Conservation (phyloP, 257 asterid species). For the Rubia yunnanensis region DNA sequence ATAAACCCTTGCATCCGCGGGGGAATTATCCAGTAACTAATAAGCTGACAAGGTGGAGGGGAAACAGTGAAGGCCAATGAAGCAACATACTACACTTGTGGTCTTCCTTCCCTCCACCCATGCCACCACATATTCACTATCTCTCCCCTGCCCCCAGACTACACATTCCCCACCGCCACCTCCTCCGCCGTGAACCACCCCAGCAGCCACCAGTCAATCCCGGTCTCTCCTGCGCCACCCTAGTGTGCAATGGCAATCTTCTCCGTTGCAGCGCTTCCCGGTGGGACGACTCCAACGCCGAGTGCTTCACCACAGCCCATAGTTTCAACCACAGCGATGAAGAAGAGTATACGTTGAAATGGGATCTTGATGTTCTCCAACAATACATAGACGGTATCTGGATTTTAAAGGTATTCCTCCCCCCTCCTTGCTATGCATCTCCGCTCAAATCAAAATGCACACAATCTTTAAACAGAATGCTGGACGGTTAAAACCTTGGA, state of each 20-base stretch:
- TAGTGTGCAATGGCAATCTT: not conserved
- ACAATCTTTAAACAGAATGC: too few species aligned
- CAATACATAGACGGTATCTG: slow-evolving; percentile 74
- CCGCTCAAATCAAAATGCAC: too few species aligned
- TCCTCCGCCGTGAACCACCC: slow-evolving; percentile 2
- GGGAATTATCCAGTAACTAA: too few species aligned
- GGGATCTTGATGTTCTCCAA: slow-evolving; percentile 35
- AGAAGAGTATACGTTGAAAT: slow-evolving; percentile 22
- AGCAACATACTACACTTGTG: slow-evolving; percentile 12
- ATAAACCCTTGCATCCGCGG: too few species aligned
- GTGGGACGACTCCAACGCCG: slow-evolving; percentile 58
- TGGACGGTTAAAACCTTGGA: too few species aligned
- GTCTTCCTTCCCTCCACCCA: slow-evolving; percentile 19
- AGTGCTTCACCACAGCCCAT: slow-evolving; percentile 28
- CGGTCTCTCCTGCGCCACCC: not conserved
- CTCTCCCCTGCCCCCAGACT: slow-evolving; percentile 6
- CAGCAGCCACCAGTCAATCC: slow-evolving; percentile 6
- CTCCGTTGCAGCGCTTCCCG: slow-evolving; percentile 29
- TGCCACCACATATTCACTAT: not conserved
- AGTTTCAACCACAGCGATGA: slow-evolving; percentile 14
- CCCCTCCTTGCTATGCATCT: not conserved
- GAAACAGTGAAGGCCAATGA: too few species aligned
- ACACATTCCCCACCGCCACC: not conserved
- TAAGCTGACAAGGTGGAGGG: not conserved
- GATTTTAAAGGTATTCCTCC: slow-evolving; percentile 58